Conservation (phyloP, 192 early-diverging fungal species). For the Entomortierella chlamydospora region DNA sequence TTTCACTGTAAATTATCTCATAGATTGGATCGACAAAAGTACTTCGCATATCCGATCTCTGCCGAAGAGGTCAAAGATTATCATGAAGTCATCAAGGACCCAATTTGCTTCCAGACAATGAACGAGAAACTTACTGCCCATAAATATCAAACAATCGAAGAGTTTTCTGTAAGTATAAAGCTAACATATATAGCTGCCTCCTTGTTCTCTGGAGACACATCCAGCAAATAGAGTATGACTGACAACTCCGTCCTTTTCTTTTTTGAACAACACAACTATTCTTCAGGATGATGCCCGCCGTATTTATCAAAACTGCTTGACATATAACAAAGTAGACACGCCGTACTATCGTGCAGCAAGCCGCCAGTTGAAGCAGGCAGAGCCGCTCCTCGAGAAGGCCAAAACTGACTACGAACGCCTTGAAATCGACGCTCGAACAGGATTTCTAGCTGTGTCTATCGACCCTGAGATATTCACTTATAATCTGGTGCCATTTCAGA, state of each 20-base stretch:
- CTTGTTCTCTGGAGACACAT: too few species aligned
- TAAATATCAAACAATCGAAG: conserved; percentile 62
- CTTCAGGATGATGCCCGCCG: conserved; percentile 72
- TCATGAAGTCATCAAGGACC: conserved; percentile 66
- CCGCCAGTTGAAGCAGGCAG: conserved; percentile 58
- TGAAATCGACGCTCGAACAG: conserved; percentile 49
- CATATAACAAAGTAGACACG: conserved; percentile 82
- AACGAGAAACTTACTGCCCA: conserved; percentile 63
- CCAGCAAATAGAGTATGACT: too few species aligned
- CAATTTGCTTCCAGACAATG: conserved; percentile 79
- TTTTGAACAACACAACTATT: too few species aligned
- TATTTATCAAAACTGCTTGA: conserved; percentile 79
- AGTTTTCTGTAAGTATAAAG: conserved; percentile 57
- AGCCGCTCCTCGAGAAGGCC: conserved; percentile 56
- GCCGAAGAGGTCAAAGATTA: conserved; percentile 62
- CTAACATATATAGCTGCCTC: neutral
- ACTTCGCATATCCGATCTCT: conserved; percentile 63
- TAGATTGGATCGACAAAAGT: conserved; percentile 54
- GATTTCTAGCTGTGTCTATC: conserved; percentile 56
- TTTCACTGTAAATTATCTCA: neutral
- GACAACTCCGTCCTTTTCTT: too few species aligned
- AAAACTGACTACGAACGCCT: conserved; percentile 57
- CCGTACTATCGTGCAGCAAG: conserved; percentile 74
- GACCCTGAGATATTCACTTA: conserved; percentile 67
- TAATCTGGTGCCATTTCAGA: conserved; percentile 44